phyloP scores from a whole-genome alignment of 805 yeast species.

The Groenewaldozyma tartarivorans region DNA sequence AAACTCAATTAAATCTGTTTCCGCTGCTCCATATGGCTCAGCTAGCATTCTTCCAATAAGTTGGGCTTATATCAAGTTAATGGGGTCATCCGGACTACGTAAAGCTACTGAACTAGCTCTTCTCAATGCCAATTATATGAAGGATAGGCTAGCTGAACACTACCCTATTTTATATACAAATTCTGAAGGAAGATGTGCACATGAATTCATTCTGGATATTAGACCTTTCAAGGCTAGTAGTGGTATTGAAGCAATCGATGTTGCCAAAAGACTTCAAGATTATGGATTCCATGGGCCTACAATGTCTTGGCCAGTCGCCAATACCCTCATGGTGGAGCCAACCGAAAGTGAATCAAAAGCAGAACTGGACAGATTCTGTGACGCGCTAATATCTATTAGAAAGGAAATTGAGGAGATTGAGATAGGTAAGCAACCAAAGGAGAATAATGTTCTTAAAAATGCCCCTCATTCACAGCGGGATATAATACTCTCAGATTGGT shows the following conservation, averaged over 20 bases:
- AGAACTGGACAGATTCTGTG: slow-evolving; percentile 85
- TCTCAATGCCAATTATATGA: slow-evolving; percentile 94
- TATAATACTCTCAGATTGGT: slow-evolving; percentile 64
- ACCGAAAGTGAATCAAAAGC: slow-evolving; percentile 87
- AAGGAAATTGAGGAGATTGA: slow-evolving; percentile 69
- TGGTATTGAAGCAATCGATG: slow-evolving; percentile 90
- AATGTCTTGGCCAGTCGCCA: slow-evolving; percentile 97
- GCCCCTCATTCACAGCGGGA: slow-evolving; percentile 90
- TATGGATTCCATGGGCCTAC: slow-evolving; percentile 99
- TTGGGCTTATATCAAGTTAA: slow-evolving; percentile 87
- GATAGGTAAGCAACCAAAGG: slow-evolving; percentile 46
- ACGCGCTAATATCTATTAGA: slow-evolving; percentile 75
- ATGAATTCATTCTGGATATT: slow-evolving; percentile 88
- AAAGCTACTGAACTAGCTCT: slow-evolving; percentile 85
- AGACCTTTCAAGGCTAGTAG: slow-evolving; percentile 64
- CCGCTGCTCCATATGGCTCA: slow-evolving; percentile 93
- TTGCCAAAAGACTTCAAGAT: slow-evolving; percentile 94
- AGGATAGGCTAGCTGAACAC: slow-evolving; percentile 58
- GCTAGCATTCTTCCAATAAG: slow-evolving; percentile 90
- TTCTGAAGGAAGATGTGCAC: slow-evolving; percentile 74
- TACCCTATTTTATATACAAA: slow-evolving; percentile 69
- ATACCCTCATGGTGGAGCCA: slow-evolving; percentile 96
- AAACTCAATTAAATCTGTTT: slow-evolving; percentile 57
- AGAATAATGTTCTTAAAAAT: slow-evolving; percentile 56
- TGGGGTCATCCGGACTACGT: slow-evolving; percentile 80